Evolutionary conservation across 2,329 filamentous ascomycete species (phyloP).

Genomic region (Myriosclerotinia duriaeana): DNA sequence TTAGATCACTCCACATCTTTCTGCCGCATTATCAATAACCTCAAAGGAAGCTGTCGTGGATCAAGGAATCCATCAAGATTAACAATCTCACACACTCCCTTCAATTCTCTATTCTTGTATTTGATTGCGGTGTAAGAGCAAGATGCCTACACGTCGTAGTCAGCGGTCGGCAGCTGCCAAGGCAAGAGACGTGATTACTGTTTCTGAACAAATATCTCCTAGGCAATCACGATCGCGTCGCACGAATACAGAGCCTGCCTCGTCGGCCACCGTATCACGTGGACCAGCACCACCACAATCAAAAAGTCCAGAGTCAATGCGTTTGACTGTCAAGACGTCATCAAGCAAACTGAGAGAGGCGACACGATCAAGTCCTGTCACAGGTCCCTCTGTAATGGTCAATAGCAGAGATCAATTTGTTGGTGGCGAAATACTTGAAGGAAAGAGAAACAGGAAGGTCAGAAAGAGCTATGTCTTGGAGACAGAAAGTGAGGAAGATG

Average conservation of each 20-base stretch:
- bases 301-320: slow-evolving; percentile 36
- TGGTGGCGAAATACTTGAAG: slow-evolving; percentile 39
- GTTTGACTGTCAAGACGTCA: slow-evolving; percentile 41
- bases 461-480: slow-evolving; percentile 48
- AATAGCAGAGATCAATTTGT: slow-evolving; percentile 35
- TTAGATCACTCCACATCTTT: slow-evolving; percentile 19
- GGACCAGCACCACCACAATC: slow-evolving; percentile 33
- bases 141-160: slow-evolving; percentile 38
- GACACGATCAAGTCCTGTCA: slow-evolving; percentile 33
- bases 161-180: slow-evolving; percentile 37
- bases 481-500: slow-evolving; percentile 45
- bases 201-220: slow-evolving; percentile 31
- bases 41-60: slow-evolving; percentile 12
- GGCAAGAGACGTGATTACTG: slow-evolving; percentile 37
- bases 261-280: slow-evolving; percentile 39
- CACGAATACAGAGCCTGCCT: slow-evolving; percentile 32
- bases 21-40: slow-evolving; percentile 19
- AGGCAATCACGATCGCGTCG: slow-evolving; percentile 38
- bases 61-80: slow-evolving; percentile 22
- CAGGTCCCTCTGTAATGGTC: slow-evolving; percentile 27
- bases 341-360: slow-evolving; percentile 41
- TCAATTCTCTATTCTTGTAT: slow-evolving; percentile 14
- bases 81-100: slow-evolving; percentile 9
- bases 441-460: slow-evolving; percentile 39
- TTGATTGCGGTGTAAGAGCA: slow-evolving; percentile 24